phyloP scores from a whole-genome alignment of 1,139 yeast species.

The Diutina scorzettiae region DNA sequence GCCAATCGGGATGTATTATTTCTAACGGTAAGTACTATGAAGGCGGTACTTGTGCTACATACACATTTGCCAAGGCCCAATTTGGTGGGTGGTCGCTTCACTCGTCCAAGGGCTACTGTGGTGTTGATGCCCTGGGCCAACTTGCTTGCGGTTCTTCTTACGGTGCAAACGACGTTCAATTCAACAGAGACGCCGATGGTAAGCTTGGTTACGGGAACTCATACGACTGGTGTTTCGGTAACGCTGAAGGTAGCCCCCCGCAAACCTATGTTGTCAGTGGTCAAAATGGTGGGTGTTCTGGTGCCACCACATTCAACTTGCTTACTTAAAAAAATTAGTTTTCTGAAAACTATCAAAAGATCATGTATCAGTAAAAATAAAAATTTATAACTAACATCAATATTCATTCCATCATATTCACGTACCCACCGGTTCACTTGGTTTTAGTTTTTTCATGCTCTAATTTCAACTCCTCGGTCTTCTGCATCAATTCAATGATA shows the following conservation, averaged over 20 bases:
- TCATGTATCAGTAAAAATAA: too few species aligned
- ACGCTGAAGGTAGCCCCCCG: background rate
- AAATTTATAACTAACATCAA: too few species aligned
- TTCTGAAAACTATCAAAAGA: too few species aligned
- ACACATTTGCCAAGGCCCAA: constrained; percentile 35
- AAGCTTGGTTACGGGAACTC: constrained; percentile 54
- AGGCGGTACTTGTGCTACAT: constrained; percentile 81
- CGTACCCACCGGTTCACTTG: too few species aligned
- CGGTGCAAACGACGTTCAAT: constrained; percentile 31
- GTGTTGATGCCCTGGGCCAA: constrained; percentile 26
- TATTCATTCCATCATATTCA: too few species aligned
- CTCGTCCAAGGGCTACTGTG: constrained; percentile 68
- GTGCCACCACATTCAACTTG: background rate
- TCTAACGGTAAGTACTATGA: constrained; percentile 77
- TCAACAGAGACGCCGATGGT: constrained; percentile 28
- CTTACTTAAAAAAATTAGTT: too few species aligned
- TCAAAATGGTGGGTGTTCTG: background rate
- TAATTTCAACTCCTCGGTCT: background rate
- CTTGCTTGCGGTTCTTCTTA: constrained; percentile 29
- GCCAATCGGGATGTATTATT: constrained; percentile 65
- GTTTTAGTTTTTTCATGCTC: too few species aligned
- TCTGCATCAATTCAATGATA: constrained; percentile 8
- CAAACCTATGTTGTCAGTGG: constrained; percentile 1
- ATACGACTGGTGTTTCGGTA: constrained; percentile 40
- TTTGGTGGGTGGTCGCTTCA: constrained; percentile 63